A percentile compares a stretch with the other conserved stretches of the same genome.
phyloP scores from a whole-genome alignment of 306 rosid species.

The Fagus crenata region DNA sequence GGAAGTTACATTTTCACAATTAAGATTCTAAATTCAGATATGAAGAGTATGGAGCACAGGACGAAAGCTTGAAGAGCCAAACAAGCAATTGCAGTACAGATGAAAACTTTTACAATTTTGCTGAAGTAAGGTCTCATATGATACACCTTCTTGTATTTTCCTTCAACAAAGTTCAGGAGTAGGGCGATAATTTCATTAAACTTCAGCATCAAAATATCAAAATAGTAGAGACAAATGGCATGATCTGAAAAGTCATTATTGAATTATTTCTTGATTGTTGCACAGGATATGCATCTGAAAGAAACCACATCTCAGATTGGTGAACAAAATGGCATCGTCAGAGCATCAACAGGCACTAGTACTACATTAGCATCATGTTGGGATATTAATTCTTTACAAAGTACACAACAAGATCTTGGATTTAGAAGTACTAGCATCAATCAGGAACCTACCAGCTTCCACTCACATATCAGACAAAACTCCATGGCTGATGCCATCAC shows the following conservation, averaged over 20 bases:
- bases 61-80: slow-evolving; percentile 58
- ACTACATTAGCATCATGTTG: slow-evolving; percentile 42
- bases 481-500: slow-evolving; percentile 39
- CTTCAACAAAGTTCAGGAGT: slow-evolving; percentile 22
- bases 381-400: slow-evolving; percentile 21
- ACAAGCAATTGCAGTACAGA: slow-evolving; percentile 59
- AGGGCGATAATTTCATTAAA: not conserved
- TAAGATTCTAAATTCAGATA: slow-evolving; percentile 50
- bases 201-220: slow-evolving; percentile 7
- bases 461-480: slow-evolving; percentile 40
- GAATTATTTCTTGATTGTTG: slow-evolving; percentile 30
- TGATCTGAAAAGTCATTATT: slow-evolving; percentile 17
- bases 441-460: slow-evolving; percentile 19
- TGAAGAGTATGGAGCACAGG: slow-evolving; percentile 64
- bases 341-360: slow-evolving; percentile 38
- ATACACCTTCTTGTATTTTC: slow-evolving; percentile 15
- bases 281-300: slow-evolving; percentile 42
- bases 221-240: not conserved
- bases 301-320: slow-evolving; percentile 40
- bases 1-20: slow-evolving; percentile 15
- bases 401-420: slow-evolving; percentile 30
- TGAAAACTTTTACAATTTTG: slow-evolving; percentile 49
- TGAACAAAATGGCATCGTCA: slow-evolving; percentile 40
- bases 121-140: slow-evolving; percentile 61
- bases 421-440: slow-evolving; percentile 1